phyloP scores from a whole-genome alignment of 1,284 basidiomycete species.

The Microstroma glucosiphilum region DNA sequence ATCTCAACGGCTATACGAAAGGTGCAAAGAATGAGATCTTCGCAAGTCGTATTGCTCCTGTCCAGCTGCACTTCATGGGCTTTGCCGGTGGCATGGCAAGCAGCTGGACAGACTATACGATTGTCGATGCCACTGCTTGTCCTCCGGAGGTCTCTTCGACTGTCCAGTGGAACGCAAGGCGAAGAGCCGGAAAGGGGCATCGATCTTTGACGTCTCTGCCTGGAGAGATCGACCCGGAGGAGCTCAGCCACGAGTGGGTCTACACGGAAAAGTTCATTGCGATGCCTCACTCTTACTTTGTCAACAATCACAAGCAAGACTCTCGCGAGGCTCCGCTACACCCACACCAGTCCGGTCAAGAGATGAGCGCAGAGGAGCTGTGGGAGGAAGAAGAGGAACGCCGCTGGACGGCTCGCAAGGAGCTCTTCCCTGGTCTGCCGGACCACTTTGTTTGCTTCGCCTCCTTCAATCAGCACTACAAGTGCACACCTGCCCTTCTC shows the following conservation, averaged over 20 bases:
- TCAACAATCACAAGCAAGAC: slow-evolving; percentile 61
- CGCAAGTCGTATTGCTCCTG: slow-evolving; percentile 59
- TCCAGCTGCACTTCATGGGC: slow-evolving; percentile 59
- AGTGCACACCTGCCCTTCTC: slow-evolving; percentile 54
- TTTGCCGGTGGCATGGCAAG: slow-evolving; percentile 58
- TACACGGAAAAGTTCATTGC: slow-evolving; percentile 54
- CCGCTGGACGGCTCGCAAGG: slow-evolving; percentile 54
- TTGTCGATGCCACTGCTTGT: slow-evolving; percentile 58
- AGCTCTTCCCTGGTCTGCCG: slow-evolving; percentile 54
- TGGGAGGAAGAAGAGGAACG: slow-evolving; percentile 58
- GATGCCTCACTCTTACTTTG: slow-evolving; percentile 62
- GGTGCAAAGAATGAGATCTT: slow-evolving; percentile 63
- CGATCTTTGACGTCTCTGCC: slow-evolving; percentile 49
- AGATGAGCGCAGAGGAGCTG: slow-evolving; percentile 32
- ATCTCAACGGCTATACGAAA: slow-evolving; percentile 64
- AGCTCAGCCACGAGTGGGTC: slow-evolving; percentile 56
- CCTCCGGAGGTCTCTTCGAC: slow-evolving; percentile 55
- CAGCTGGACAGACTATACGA: slow-evolving; percentile 63
- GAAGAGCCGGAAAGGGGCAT: not conserved
- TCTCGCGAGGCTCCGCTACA: slow-evolving; percentile 43
- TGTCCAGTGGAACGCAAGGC: slow-evolving; percentile 52
- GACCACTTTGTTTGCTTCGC: slow-evolving; percentile 58
- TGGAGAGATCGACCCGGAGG: slow-evolving; percentile 59
- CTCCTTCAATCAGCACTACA: slow-evolving; percentile 61
- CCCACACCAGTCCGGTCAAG: slow-evolving; percentile 4